Evolutionary conservation across 306 rosid species (phyloP), one percentile per base, ranked within the genome.

Genomic region (Hippophae gyantsensis): DNA sequence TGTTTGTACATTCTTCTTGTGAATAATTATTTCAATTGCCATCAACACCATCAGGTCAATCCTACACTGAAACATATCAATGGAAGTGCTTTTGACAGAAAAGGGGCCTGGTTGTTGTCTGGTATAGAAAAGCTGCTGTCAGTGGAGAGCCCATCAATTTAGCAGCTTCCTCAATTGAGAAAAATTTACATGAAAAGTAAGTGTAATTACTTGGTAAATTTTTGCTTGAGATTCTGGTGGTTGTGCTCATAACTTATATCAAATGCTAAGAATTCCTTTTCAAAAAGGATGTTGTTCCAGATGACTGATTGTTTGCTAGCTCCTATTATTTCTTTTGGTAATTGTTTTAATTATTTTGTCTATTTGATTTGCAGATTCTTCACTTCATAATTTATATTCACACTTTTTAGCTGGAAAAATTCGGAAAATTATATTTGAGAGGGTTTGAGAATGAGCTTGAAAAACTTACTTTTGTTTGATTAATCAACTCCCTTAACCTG

Each of bases 11-110:
- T 69, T 68, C 57, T 44, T 59, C 43, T 68, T 50, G 14, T 67
- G 73, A 45, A 51, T 48, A 25, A 58, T 49, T 38, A 61, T 67
- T 60, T 61, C 42, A 38, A 48, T 45, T 7, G 42, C 11, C 44
- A 10, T 40, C 0, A 49, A 57, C 65, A 54, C 55, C 50, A 67
- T 56, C 48, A 61, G 57, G 66, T 73, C 69, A 67, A 72, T 48
- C 47, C 64, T 65, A 62, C 54, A 51, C 62, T 67, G 63, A 54
- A 61, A 63, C 57, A 68, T 61, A 67, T 73, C 62, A 73, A 61
- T 64, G 18, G 27, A 44, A 64, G 65, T 69, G 66, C 69, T 75
- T 62, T 63, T 52, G 63, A 52, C 7, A 53, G 60, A 69, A 58
- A 44, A 46, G 56, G 52, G 61, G 57, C 55, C 58, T 23, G 46